These are phyloP conservation scores for Blastobotrys petasosporus DNA, from an alignment of 1,139 yeast species.

Conservation along the genomic window DNA sequence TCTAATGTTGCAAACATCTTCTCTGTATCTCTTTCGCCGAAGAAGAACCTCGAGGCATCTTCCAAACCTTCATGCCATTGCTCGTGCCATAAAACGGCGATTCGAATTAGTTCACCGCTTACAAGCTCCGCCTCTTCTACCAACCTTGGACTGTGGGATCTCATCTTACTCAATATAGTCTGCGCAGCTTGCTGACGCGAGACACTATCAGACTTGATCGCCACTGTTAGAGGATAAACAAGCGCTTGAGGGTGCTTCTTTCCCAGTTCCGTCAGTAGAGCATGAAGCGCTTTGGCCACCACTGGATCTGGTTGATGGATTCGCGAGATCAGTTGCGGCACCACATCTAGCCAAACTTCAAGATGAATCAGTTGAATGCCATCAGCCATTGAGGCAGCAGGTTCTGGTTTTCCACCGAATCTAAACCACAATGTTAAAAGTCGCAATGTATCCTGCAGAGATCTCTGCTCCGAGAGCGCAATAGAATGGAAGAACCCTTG, in stretches of 20 bases:
- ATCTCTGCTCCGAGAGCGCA: slow-evolving; percentile 76
- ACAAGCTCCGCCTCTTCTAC: slow-evolving; percentile 93
- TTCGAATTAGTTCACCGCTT: slow-evolving; percentile 88
- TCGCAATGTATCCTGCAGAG: slow-evolving; percentile 87
- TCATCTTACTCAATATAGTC: slow-evolving; percentile 86
- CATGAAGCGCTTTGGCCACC: slow-evolving; percentile 74
- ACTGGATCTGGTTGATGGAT: slow-evolving; percentile 91
- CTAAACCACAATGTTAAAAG: slow-evolving; percentile 91
- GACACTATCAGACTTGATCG: slow-evolving; percentile 87
- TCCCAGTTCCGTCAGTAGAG: slow-evolving; percentile 80
- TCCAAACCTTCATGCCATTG: slow-evolving; percentile 98
- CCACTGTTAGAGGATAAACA: slow-evolving; percentile 92
- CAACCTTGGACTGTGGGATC: slow-evolving; percentile 73
- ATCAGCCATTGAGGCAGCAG: slow-evolving; percentile 83
- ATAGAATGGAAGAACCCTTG: slow-evolving; percentile 95
- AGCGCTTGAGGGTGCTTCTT: slow-evolving; percentile 96
- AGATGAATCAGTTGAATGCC: slow-evolving; percentile 86
- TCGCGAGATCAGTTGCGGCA: slow-evolving; percentile 92
- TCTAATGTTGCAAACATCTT: slow-evolving; percentile 90
- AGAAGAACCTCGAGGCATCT: slow-evolving; percentile 89
- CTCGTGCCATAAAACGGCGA: slow-evolving; percentile 96
- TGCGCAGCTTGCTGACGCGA: slow-evolving; percentile 88
- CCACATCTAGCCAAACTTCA: slow-evolving; percentile 92
- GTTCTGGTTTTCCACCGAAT: slow-evolving; percentile 89
- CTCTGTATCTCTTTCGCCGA: slow-evolving; percentile 91